Evolutionary conservation across 345 rosid species (phyloP).

Genomic region (Heritiera fomes): DNA sequence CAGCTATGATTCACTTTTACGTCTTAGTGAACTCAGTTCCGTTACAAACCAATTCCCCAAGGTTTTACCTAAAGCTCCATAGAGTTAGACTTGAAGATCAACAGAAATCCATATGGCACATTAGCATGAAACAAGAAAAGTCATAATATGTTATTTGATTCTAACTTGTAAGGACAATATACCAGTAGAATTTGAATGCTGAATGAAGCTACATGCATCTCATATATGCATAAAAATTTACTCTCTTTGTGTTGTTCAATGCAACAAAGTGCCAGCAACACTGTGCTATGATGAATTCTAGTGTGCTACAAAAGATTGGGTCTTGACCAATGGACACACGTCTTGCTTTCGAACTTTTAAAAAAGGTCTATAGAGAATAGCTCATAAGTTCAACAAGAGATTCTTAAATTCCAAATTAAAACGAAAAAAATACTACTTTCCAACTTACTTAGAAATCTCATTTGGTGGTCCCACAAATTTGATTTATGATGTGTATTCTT

Average conservation of each 20-base stretch:
- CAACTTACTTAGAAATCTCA: not conserved
- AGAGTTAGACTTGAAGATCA: not conserved
- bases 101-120: not conserved
- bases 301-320: not conserved
- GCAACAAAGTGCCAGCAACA: not conserved
- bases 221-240: not conserved
- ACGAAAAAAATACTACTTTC: not conserved
- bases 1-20: not conserved
- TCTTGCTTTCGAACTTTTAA: not conserved
- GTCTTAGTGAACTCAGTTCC: not conserved
- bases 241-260: not conserved
- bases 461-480: not conserved
- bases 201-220: not conserved
- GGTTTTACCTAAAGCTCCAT: not conserved
- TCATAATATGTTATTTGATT: not conserved
- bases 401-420: not conserved
- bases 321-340: too few species aligned
- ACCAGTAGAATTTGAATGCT: not conserved
- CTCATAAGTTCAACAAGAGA: not conserved
- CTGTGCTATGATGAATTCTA: not conserved
- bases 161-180: not conserved
- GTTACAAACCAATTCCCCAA: not conserved
- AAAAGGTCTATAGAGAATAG: not conserved
- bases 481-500: not conserved
- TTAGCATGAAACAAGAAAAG: conserved; percentile 1